Evolutionary conservation across 139 green algal species (phyloP).

Genomic region (Ostreobium quekettii): DNA sequence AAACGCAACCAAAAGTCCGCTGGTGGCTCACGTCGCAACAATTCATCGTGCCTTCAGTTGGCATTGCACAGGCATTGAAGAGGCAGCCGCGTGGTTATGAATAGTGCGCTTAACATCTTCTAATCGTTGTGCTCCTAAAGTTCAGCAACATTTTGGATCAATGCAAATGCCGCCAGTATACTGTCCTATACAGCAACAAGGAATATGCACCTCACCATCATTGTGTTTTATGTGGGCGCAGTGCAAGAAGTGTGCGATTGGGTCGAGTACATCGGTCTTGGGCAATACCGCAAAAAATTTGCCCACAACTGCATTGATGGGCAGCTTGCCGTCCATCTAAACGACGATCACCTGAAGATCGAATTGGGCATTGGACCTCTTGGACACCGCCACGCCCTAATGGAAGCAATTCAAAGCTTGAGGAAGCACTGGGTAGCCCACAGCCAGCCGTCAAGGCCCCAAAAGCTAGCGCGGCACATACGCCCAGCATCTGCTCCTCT

Average conservation of each 20-base stretch:
- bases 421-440: not conserved
- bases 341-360: constrained; percentile 40
- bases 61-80: too few relatives aligned
- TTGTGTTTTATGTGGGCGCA: constrained; percentile 16
- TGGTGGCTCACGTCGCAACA: too few relatives aligned
- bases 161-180: too few relatives aligned
- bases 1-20: too few relatives aligned
- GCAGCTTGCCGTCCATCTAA: constrained; percentile 45
- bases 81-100: too few relatives aligned
- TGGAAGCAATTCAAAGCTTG: constrained; percentile 32
- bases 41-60: too few relatives aligned
- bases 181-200: too few relatives aligned
- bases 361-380: constrained; percentile 58
- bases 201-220: too few relatives aligned
- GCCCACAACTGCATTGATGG: constrained; percentile 55
- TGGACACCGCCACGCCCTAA: constrained; percentile 43
- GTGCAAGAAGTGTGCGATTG: constrained; percentile 52
- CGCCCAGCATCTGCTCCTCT: constrained; percentile 6
- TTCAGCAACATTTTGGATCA: too few relatives aligned
- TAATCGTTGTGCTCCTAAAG: too few relatives aligned
- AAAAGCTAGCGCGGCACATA: not conserved
- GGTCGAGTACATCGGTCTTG: constrained; percentile 54
- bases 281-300: constrained; percentile 62
- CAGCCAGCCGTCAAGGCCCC: too few relatives aligned
- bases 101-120: too few relatives aligned